Evolutionary conservation across 768 basidiomycete species (phyloP), one percentile per base, ranked within the genome.

Genomic region (Boletus tomentosulus): DNA sequence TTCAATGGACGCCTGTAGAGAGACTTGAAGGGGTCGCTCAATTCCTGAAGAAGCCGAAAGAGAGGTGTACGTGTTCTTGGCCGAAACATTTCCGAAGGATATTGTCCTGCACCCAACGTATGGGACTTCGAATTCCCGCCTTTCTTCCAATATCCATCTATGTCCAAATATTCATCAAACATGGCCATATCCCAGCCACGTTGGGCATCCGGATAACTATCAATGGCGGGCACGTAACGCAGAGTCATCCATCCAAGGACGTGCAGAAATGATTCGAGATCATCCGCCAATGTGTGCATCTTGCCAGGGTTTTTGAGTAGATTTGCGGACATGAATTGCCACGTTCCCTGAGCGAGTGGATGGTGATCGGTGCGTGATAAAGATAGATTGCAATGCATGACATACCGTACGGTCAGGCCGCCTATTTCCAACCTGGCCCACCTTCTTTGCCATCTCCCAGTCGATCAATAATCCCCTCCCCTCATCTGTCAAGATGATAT

Each of bases 221-320:
- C 37, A 4, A 22, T 13, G 19, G 44, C 35, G 34, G 31, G 48
- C 13, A 44, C 37, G 13, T 42, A 43, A 7, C 24, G 28, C 13
- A 50, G 15, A 12, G 22, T 52, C 15, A 4, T 55, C 54, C 57
- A 50, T 11, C 30, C 48, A 0, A 57, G 34, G 19, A 57, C 50
- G 42, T 64, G 56, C 35, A 61, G n/a, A 49, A 73, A 70, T 0
- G 72, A 72, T 49, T 73, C 68, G 8, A 73, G 46, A 43, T 73
- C 69, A 27, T 72, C 69, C 24, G 60, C 49, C n/a, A 69, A 52
- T 1, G 28, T 45, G 22, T 70, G 69, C 6, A 41, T 25, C 28
- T 64, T 64, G 13, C 8, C 15, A 10, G 60, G 48, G 12, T 60
- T 10, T 27, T 13, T 11, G 6, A 71, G 59, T 6, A 73, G 48